Percentiles rank a stretch among this genome's conserved stretches.
phyloP scores from a whole-genome alignment of 257 asterid species.

The Plantago ovata region DNA sequence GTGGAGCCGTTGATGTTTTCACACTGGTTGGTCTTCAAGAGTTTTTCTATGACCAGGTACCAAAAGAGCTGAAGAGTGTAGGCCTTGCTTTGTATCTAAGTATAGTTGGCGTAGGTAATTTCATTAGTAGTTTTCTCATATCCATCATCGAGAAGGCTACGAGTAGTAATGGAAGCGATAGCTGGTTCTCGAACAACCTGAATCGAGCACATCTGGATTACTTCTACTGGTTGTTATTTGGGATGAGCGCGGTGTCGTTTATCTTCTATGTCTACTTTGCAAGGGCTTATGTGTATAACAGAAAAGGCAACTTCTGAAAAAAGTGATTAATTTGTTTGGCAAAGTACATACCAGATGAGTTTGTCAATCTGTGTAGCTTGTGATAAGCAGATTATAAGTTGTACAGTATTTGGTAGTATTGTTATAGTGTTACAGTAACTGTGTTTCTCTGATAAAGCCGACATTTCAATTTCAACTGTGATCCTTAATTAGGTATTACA shows the following conservation, averaged over 20 bases:
- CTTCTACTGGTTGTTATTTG: constrained; percentile 32
- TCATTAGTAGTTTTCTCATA: constrained; percentile 32
- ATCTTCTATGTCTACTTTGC: constrained; percentile 18
- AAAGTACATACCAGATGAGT: too few relatives aligned
- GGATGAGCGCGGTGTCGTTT: constrained; percentile 4
- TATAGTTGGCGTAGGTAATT: constrained; percentile 23
- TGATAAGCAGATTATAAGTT: too few relatives aligned
- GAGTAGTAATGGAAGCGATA: too few relatives aligned
- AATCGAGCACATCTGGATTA: constrained; percentile 15
- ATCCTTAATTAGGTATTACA: too few relatives aligned
- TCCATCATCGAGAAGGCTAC: constrained; percentile 4
- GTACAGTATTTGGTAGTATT: too few relatives aligned
- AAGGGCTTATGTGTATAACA: constrained; percentile 12
- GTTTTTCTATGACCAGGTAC: constrained; percentile 10
- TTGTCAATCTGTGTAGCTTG: too few relatives aligned
- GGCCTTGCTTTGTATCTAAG: too few relatives aligned
- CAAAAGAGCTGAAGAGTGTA: constrained; percentile 23
- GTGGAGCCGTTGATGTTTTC: constrained; percentile 23
- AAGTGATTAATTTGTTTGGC: too few relatives aligned
- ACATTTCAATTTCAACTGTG: too few relatives aligned
- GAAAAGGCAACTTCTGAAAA: background rate
- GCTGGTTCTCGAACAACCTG: too few relatives aligned
- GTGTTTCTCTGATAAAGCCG: too few relatives aligned
- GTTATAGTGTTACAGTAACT: too few relatives aligned
- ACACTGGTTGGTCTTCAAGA: constrained; percentile 28